Evolutionary conservation across 768 basidiomycete species (phyloP).

Genomic region (Pholiota molesta): DNA sequence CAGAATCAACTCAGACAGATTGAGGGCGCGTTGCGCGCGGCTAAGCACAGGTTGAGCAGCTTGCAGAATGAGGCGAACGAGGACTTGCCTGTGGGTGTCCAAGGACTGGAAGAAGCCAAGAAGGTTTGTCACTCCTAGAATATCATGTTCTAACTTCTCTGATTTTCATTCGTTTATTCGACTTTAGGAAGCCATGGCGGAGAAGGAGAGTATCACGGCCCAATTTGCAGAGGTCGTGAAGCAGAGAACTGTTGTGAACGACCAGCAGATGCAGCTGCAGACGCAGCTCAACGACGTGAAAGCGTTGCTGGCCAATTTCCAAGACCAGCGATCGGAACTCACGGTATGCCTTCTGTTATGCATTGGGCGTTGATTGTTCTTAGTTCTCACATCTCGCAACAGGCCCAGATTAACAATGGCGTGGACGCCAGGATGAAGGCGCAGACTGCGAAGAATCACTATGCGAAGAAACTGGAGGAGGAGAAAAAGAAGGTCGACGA

Average conservation of each 20-base stretch:
- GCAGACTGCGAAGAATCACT: slow-evolving; percentile 51
- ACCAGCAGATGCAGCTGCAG: slow-evolving; percentile 44
- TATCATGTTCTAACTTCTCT: background rate
- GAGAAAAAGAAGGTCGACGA: slow-evolving; percentile 49
- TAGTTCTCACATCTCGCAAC: background rate
- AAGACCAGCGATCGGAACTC: slow-evolving; percentile 42
- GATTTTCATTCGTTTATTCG: background rate
- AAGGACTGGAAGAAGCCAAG: slow-evolving; percentile 56
- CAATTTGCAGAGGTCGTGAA: slow-evolving; percentile 53
- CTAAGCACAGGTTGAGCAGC: slow-evolving; percentile 38
- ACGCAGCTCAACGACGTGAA: slow-evolving; percentile 49
- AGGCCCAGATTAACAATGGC: slow-evolving; percentile 56
- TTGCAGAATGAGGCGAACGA: slow-evolving; percentile 68
- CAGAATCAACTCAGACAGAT: slow-evolving; percentile 33
- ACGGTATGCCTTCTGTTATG: slow-evolving; percentile 38
- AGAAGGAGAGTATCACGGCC: slow-evolving; percentile 46
- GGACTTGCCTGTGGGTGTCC: slow-evolving; percentile 66
- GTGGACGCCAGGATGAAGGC: slow-evolving; percentile 51
- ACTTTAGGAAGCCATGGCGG: slow-evolving; percentile 54
- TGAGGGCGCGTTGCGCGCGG: slow-evolving; percentile 25
- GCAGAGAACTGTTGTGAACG: slow-evolving; percentile 52
- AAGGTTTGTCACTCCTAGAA: slow-evolving; percentile 38
- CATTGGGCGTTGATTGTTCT: background rate
- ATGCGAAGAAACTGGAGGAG: slow-evolving; percentile 50
- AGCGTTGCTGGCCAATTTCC: slow-evolving; percentile 52